Evolutionary conservation across 2,329 filamentous ascomycete genomes (phyloP), one percentile per base, ranked within the genome.

Genomic region (Fusarium decemcellulare): DNA sequence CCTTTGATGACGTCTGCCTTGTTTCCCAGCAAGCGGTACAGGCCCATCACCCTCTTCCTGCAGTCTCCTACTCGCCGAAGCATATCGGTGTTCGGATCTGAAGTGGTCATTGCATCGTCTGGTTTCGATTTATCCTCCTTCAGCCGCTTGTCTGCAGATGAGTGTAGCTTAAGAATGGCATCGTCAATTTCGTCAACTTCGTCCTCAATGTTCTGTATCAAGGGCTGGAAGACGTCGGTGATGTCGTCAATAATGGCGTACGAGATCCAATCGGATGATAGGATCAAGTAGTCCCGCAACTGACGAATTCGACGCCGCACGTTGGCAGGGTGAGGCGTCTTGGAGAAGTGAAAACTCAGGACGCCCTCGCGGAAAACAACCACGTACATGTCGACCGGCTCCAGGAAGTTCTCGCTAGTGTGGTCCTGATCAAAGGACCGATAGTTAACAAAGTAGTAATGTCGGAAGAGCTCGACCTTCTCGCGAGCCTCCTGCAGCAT

Each of bases 1-100:
- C 96, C 96, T 82, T 98, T 98, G 85, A 99, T 98, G 62, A 99
- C 96, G 79, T 99, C 96, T 52, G 96, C 96, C 82, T 99, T 99
- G 81, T 97, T 98, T 59, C 96, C 96, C 16, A 99, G 84, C 46
- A 99, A 85, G 53, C 96, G 89, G 78, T 98, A 98, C 48, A 99
- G 85, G 37, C 93, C 92, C 95, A 99, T 99, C 70, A 99, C 96
- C 78, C 95, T 95, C 85, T 98, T 98, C 73, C 96, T 90, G 78
- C 94, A 97, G 80, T 97, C 94, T 30, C 96, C 96, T 0, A 98
- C 94, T 14, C 94, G 91, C 42, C 94, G 90, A 63, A 99, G 86
- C 94, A 99, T 98, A 79, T 97, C 93, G 56, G 91, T 86, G 27
- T 91, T 84, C 10, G 82, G 82, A 63, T 87, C 85, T 10, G 77